These are phyloP conservation scores for Dendrocalamus sinicus DNA, from an alignment of 176 grass and related monocot species.

Conservation along the genomic window DNA sequence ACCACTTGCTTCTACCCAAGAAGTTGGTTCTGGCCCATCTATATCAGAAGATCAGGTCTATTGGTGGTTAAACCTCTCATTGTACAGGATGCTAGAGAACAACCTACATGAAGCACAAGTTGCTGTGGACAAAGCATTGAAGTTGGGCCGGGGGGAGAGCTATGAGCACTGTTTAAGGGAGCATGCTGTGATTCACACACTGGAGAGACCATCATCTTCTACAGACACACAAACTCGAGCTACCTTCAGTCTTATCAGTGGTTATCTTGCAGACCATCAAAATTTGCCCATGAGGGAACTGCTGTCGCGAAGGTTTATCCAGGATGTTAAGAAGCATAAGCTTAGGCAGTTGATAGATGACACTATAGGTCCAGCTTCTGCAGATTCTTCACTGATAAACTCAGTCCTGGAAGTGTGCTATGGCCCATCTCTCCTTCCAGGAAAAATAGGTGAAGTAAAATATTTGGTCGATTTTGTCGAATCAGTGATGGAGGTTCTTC, in stretches of 20 bases:
- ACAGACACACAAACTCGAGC: conserved; percentile 38
- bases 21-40: conserved; percentile 47
- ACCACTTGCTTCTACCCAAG: conserved; percentile 33
- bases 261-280: conserved; percentile 60
- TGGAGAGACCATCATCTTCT: conserved; percentile 52
- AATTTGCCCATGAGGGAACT: conserved; percentile 52
- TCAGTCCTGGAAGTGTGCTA: conserved; percentile 79
- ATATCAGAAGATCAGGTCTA: conserved; percentile 64
- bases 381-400: conserved; percentile 69
- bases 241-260: conserved; percentile 60
- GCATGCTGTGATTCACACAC: conserved; percentile 62
- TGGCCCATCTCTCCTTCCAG: conserved; percentile 64
- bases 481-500: conserved; percentile 69
- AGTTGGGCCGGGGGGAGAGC: conserved; percentile 51
- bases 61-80: conserved; percentile 73
- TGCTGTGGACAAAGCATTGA: conserved; percentile 71
- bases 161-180: conserved; percentile 79
- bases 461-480: conserved; percentile 84
- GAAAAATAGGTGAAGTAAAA: conserved; percentile 54
- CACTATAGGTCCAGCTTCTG: conserved; percentile 69
- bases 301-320: conserved; percentile 75
- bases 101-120: conserved; percentile 69
- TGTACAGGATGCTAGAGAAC: conserved; percentile 65
- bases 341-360: conserved; percentile 78
- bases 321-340: conserved; percentile 74